These are phyloP conservation scores for Solanum hybrid DNA, from an alignment of 305 asterid species.

Conservation along the genomic window DNA sequence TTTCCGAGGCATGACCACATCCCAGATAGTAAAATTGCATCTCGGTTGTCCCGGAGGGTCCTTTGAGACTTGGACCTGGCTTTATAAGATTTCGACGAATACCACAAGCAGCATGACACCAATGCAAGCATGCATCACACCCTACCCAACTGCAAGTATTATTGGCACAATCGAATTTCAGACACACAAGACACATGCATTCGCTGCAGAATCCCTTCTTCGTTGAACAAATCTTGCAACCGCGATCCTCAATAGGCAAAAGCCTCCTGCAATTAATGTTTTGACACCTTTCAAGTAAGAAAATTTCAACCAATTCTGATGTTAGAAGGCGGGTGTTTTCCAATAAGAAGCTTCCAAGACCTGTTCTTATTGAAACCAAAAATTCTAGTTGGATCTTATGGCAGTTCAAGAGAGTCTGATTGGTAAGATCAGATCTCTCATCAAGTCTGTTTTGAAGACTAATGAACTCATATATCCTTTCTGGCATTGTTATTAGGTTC, in stretches of 20 bases:
- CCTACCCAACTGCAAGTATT: slow-evolving; percentile 98
- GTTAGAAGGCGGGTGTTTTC: slow-evolving; percentile 31
- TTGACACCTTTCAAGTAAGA: slow-evolving; percentile 73
- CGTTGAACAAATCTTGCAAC: slow-evolving; percentile 74
- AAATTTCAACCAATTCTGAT: slow-evolving; percentile 60
- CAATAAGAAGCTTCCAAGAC: slow-evolving; percentile 49
- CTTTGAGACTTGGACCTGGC: slow-evolving; percentile 50
- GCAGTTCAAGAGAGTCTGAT: slow-evolving; percentile 53
- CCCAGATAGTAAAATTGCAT: slow-evolving; percentile 89
- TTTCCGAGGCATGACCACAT: slow-evolving; percentile 75
- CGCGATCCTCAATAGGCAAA: slow-evolving; percentile 82
- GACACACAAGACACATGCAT: slow-evolving; percentile 92
- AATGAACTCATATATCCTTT: slow-evolving; percentile 49
- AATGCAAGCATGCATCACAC: slow-evolving; percentile 84
- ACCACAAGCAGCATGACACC: slow-evolving; percentile 91
- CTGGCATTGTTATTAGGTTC: slow-evolving; percentile 34
- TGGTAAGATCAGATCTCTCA: slow-evolving; percentile 66
- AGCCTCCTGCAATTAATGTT: slow-evolving; percentile 61
- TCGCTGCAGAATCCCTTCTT: slow-evolving; percentile 87
- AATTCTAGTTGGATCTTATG: slow-evolving; percentile 67
- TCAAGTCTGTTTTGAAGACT: slow-evolving; percentile 58
- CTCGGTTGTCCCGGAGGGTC: slow-evolving; percentile 56
- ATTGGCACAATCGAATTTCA: slow-evolving; percentile 76
- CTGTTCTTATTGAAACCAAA: slow-evolving; percentile 57
- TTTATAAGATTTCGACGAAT: slow-evolving; percentile 16